A percentile compares a stretch with the other conserved stretches of the same genome.
Conservation (phyloP, 2,329 filamentous ascomycete species). For the Alternaria ethzedia region DNA sequence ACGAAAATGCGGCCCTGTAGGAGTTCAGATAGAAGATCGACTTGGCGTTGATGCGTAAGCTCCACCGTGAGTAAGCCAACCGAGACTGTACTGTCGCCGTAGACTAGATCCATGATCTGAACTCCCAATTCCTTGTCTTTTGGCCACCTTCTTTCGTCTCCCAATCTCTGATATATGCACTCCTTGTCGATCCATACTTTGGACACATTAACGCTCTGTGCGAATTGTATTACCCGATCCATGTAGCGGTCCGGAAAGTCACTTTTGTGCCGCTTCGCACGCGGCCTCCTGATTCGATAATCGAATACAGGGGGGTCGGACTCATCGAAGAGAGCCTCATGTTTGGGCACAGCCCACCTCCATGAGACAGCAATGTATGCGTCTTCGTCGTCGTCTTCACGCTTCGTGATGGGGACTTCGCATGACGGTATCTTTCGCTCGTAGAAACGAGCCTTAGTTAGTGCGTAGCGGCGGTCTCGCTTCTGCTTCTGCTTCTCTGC, state of each 20-base stretch:
- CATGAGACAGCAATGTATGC: slow-evolving; percentile 27
- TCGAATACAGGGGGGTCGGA: slow-evolving; percentile 2
- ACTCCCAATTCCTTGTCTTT: slow-evolving; percentile 15
- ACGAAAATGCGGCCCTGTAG: slow-evolving; percentile 8
- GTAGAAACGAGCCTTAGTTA: neutral
- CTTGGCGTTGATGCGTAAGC: slow-evolving; percentile 13
- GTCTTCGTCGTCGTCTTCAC: neutral
- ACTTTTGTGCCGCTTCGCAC: slow-evolving; percentile 10
- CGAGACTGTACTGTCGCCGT: slow-evolving; percentile 12
- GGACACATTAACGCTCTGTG: slow-evolving; percentile 6
- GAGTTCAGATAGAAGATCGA: slow-evolving; percentile 13
- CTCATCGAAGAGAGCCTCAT: neutral
- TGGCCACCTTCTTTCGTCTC: slow-evolving; percentile 1
- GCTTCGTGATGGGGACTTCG: neutral
- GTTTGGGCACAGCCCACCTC: slow-evolving; percentile 9
- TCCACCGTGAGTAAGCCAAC: slow-evolving; percentile 20
- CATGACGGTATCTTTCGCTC: neutral
- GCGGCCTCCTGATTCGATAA: slow-evolving; percentile 14
- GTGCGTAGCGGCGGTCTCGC: neutral
- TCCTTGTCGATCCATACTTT: slow-evolving; percentile 28
- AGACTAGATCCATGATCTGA: slow-evolving; percentile 30
- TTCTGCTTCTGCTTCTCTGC: neutral
- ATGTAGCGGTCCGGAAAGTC: slow-evolving; percentile 24
- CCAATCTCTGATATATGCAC: slow-evolving; percentile 25
- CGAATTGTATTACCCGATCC: slow-evolving; percentile 25